Conservation (phyloP, 2,329 filamentous ascomycete species). For the Neofusicoccum sp. region DNA sequence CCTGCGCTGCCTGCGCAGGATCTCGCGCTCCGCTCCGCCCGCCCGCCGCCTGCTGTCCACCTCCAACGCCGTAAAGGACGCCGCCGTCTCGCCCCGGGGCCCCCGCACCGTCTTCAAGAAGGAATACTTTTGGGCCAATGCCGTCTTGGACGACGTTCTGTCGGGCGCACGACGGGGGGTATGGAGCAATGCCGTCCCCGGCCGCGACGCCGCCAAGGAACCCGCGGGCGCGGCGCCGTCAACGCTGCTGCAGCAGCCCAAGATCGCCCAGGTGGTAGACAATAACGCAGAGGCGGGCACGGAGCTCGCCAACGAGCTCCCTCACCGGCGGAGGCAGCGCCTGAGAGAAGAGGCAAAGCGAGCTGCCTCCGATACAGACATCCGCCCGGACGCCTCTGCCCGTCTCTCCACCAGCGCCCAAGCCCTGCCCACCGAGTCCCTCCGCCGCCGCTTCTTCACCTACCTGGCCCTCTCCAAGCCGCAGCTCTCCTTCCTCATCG, state of each 20-base stretch:
- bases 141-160: conserved; percentile 36
- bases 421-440: conserved; percentile 57
- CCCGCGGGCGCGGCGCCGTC: conserved; percentile 17
- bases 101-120: conserved; percentile 37
- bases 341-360: conserved; percentile 30
- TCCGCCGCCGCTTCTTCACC: conserved; percentile 71
- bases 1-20: conserved; percentile 37
- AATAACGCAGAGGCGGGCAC: conserved; percentile 24
- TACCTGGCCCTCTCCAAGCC: conserved; percentile 95
- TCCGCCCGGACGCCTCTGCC: conserved; percentile 62
- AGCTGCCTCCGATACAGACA: conserved; percentile 35
- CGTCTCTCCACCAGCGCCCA: conserved; percentile 61
- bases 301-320: conserved; percentile 30
- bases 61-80: conserved; percentile 30
- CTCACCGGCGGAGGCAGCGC: conserved; percentile 38
- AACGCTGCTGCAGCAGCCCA: conserved; percentile 20
- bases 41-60: conserved; percentile 35
- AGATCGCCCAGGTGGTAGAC: conserved; percentile 22
- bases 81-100: conserved; percentile 34
- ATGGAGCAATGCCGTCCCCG: conserved; percentile 33
- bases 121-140: conserved; percentile 45
- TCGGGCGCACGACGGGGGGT: conserved; percentile 32
- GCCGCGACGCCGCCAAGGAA: conserved; percentile 21
- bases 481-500: conserved; percentile 85
- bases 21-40: conserved; percentile 28